phyloP scores from a whole-genome alignment of 2,329 filamentous ascomycete species.

The Hypoxylon sp. region DNA sequence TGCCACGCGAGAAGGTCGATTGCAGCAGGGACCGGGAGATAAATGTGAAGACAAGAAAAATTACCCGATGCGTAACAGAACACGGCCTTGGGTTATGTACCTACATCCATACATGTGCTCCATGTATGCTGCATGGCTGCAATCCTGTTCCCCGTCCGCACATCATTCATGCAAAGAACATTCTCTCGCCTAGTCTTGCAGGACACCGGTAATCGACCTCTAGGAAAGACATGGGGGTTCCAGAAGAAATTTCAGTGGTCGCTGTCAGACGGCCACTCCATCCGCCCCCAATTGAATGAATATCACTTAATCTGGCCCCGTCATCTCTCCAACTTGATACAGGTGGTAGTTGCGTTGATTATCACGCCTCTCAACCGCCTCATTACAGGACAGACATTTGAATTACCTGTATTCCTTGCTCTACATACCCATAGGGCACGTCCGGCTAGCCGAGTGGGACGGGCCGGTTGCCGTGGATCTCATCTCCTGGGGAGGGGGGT shows the following conservation, averaged over 20 bases:
- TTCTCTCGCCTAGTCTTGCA: slow-evolving; percentile 24
- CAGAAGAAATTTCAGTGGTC: slow-evolving; percentile 32
- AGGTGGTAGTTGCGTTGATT: slow-evolving; percentile 1
- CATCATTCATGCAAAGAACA: slow-evolving; percentile 37
- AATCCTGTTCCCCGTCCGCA: slow-evolving; percentile 9
- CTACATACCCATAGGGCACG: slow-evolving; percentile 12
- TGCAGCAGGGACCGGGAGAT: slow-evolving; percentile 35
- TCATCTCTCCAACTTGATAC: slow-evolving; percentile 16
- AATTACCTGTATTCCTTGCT: not conserved
- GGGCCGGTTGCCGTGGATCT: slow-evolving; percentile 42
- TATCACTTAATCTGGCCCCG: not conserved
- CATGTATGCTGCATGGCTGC: not conserved
- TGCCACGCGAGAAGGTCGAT: slow-evolving; percentile 38
- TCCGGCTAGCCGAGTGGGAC: slow-evolving; percentile 40
- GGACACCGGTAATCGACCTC: slow-evolving; percentile 10
- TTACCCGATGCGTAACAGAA: slow-evolving; percentile 33
- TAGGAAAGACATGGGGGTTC: slow-evolving; percentile 16
- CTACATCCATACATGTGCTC: not conserved
- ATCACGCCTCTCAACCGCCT: slow-evolving; percentile 5
- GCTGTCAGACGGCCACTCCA: slow-evolving; percentile 11
- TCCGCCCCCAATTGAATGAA: slow-evolving; percentile 1
- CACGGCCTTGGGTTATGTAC: not conserved
- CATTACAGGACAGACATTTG: not conserved
- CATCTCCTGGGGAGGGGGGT: slow-evolving; percentile 29
- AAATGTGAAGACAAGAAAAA: slow-evolving; percentile 33